Evolutionary conservation across 495 filamentous ascomycete genomes (phyloP), one percentile per base, ranked within the genome.

Genomic region (Penicillium diatomitis): DNA sequence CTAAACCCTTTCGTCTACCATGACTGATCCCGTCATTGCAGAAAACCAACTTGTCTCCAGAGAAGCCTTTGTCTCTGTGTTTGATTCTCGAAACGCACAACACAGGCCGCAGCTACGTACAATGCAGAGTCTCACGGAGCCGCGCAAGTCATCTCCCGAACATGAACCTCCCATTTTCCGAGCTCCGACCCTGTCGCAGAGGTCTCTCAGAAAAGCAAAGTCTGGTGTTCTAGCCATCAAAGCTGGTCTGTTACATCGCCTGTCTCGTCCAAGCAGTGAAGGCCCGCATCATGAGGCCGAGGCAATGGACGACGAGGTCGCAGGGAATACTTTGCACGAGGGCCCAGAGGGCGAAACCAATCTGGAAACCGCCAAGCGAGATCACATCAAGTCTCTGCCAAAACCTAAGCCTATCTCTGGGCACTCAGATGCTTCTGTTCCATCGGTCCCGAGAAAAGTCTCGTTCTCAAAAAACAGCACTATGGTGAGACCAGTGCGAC

Each of bases 61-160:
- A 66, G 47, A 40, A 44, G 47, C 20, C 62, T 68, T 41, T 72
- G 70, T 45, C 69, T 2, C 69, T 1, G 45, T 72, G 7, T 72
- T 65, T 42, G 53, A 70, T 42, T 63, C 67, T 20, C 50, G 50
- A 29, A 58, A 70, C 32, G 66, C 64, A 48, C 53, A 62, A 27
- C 69, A 72, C 36, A 70, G 68, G 32, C 65, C 68, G 27, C 57
- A 6, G 12, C 32, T 9, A 11, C 41, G 20, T 7, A 37, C 41
- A 6, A 12, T 46, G 2, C 58, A 49, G 45, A 27, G 44, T 6
- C 45, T 50, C 8, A 48, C 51, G 27, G 52, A 50, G 0, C 48
- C 52, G 39, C 46, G 44, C 1, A 46, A 45, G 10, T 52, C 56
- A 27, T 39, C 54, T 0, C 38, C 56, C 6, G 50, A 48, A 4